phyloP scores from a whole-genome alignment of 805 yeast genomes.

The Kurtzmaniella fragi region DNA sequence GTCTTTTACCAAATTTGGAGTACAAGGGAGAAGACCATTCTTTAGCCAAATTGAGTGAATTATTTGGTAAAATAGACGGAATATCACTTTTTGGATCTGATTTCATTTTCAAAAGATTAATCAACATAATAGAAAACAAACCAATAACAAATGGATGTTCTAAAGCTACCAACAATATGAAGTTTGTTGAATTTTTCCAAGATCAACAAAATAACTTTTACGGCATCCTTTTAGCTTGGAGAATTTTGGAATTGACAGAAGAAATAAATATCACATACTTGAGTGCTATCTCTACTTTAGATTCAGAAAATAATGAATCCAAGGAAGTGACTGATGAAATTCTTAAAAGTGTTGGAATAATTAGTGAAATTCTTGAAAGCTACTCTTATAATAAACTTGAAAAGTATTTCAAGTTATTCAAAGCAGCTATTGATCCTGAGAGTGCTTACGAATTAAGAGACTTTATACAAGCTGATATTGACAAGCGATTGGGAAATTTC shows the following conservation, averaged over 20 bases:
- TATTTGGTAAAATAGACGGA: constrained; percentile 29
- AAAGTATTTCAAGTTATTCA: constrained; percentile 19
- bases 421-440: constrained; percentile 17
- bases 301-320: constrained; percentile 7
- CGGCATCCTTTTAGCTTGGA: constrained; percentile 28
- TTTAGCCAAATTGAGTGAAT: constrained; percentile 16
- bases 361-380: constrained; percentile 8
- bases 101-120: constrained; percentile 19
- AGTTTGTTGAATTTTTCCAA: constrained; percentile 25
- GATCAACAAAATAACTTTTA: constrained; percentile 18
- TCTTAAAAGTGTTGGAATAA: constrained; percentile 8
- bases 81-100: constrained; percentile 23
- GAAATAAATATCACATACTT: constrained; percentile 27
- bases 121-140: constrained; percentile 17
- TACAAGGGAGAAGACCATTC: constrained; percentile 21
- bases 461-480: constrained; percentile 13
- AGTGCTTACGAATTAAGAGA: constrained; percentile 13
- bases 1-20: constrained; percentile 24
- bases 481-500: constrained; percentile 16
- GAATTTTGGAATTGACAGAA: constrained; percentile 29
- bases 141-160: constrained; percentile 21
- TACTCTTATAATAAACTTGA: constrained; percentile 3
- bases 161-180: constrained; percentile 24
- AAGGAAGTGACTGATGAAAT: constrained; percentile 8
- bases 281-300: constrained; percentile 4